Base-by-base conservation (phyloP, 352 stramenopile species). In the Nothophytophthora sp. region DNA sequence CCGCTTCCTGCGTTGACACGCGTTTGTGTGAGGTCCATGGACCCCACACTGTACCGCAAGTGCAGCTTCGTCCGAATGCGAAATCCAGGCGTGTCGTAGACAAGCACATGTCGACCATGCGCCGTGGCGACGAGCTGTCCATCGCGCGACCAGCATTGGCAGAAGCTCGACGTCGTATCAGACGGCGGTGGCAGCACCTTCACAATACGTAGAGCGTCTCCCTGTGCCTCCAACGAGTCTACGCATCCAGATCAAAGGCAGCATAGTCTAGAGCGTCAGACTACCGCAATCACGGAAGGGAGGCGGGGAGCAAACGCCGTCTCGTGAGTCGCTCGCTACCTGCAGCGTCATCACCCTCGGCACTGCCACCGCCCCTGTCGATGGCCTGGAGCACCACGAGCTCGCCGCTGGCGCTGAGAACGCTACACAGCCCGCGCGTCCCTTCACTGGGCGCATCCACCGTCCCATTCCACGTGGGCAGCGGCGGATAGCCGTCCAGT, bases 401-500 rank as follows among this genome's bases (percentile, higher is more conserved):
- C 28, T 78, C 53, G 29, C 80, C 80, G 37, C 63, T 72, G 12
- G 75, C 74, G 28, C 67, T 53, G n/a, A 86, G 54, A 19, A 85
- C n/a, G 35, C 67, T 90, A 39, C 73, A 75, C 12, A 70, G 36
- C 19, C 47, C 54, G 12, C 34, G 30, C 5, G 32, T 10, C 18
- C 19, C 40, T 10, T 33, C 4, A 0, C 23, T 4, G 2, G 63
- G 51, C 7, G 64, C 38, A 6, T 55, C 54, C 0, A 87, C 30
- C 36, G 75, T 76, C 16, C 76, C 70, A 44, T 90, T 84, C 76
- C 76, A 90, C 33, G 67, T 69, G 7, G 80, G 63, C 25, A 81
- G 85, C 9, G 76, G 75, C n/a, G 53, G 50, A 20, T 76, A 49
- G 3, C 74, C 72, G 7, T 55, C 56, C 19, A 90, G 56, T 30